Base-by-base conservation (phyloP, 140 eudicot species). In the Flaveria floridana region DNA sequence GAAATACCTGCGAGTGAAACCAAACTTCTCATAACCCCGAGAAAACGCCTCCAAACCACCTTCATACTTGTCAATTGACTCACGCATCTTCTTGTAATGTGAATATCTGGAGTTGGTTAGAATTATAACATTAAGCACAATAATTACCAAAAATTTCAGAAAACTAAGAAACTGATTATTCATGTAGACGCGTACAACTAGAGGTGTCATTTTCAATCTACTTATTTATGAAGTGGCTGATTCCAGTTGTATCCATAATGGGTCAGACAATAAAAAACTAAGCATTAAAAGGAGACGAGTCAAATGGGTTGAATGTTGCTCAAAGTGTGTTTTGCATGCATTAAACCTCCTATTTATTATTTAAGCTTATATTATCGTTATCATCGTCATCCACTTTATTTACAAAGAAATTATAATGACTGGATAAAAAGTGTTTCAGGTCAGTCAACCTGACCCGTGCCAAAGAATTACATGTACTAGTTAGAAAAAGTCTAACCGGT, bases 21-120 rank as follows among this genome's bases (percentile, higher is more conserved):
- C 99, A 55, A 94, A 78, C 81, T 90, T 90, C 87, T 90, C 99
- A 84, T 88, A 94, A 59, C 99, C 99, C 81, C 97, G 95, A 75
- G 99, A 94, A 85, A 94, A 94, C 20, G 59, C 79, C 82, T 94
- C 97, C 84, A 94, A 42, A 66, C 99, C 97, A 67, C 99, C 99
- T 83, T 94, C 99, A 77, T 82, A 68, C 71, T 88, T 84, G 86
- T 94, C 93, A 81, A 94, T 94, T 73, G 88, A 87, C 68, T 85
- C 96, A 37, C 97, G 97, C 82, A 94, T 44, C 76, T 84, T 90
- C 76, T 82, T 94, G 89, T 94, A 94, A 73, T 87, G 91, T 28
- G 77, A 71, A 82, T 82, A 94, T 50, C 99, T 94, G 85, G 46
- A 72, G 70, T 42, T 73, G 34, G 73, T 39, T 34, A 65, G 61